These are phyloP conservation scores for Trichoderma orchidacearum DNA, from an alignment of 495 filamentous ascomycete genomes.

Conservation along the genomic window DNA sequence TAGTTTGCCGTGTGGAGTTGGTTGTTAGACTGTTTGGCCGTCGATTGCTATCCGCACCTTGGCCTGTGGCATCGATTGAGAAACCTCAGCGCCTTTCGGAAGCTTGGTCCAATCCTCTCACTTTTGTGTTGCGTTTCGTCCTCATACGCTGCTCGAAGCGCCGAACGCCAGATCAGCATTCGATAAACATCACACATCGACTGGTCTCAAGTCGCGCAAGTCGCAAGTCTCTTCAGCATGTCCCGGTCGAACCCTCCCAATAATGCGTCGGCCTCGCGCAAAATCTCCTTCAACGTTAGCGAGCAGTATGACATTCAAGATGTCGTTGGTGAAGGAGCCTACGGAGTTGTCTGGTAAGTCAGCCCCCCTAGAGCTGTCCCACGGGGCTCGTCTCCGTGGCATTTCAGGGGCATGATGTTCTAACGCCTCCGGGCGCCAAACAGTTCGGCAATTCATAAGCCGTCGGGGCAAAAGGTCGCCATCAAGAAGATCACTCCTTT, in stretches of 20 bases:
- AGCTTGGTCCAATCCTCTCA: background rate
- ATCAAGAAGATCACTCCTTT: conserved; percentile 99
- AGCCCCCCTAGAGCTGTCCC: background rate
- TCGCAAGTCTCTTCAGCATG: conserved; percentile 10
- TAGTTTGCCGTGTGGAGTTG: background rate
- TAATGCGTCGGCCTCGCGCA: conserved; percentile 54
- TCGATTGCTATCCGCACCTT: background rate
- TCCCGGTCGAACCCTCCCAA: conserved; percentile 28
- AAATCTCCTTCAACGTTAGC: conserved; percentile 99
- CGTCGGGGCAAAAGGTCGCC: conserved; percentile 94
- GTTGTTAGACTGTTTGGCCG: background rate
- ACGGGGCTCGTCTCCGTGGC: background rate
- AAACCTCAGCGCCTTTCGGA: background rate
- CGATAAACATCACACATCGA: too few relatives aligned
- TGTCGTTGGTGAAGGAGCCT: conserved; percentile 97
- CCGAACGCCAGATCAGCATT: background rate
- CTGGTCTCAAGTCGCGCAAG: background rate
- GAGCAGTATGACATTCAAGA: conserved; percentile 99
- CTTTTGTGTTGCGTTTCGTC: background rate
- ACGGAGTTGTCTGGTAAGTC: conserved; percentile 89
- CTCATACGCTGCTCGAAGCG: background rate
- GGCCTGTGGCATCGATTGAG: background rate
- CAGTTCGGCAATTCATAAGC: conserved; percentile 96
- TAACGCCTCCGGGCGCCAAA: conserved; percentile 11
- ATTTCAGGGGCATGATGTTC: background rate